Evolutionary conservation across 768 basidiomycete species (phyloP), one percentile per base, ranked within the genome.

Genomic region (Tricholoma bakamatsutake): DNA sequence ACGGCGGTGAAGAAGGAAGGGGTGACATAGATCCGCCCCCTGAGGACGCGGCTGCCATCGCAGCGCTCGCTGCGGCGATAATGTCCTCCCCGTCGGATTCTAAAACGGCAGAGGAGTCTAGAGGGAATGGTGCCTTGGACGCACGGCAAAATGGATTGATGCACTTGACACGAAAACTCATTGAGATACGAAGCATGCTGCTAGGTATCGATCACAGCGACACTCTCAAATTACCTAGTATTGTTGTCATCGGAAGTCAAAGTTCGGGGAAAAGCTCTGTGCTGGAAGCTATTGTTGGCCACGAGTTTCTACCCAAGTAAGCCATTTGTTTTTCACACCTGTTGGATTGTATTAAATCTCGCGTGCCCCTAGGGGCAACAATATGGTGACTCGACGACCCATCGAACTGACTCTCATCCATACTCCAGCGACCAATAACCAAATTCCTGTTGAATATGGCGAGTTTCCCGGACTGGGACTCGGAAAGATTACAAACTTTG

Each of bases 211-310:
- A 98, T 71, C 93, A 98, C 70, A 93, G 88, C 60, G 96, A 98
- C 61, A 83, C 87, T 6, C 79, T 99, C 62, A 98, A 94, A 64
- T 75, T 99, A 17, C 97, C 97, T 1, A 96, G 93, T 63, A 98
- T 99, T 58, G 97, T 98, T 42, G 97, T 98, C 47, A 90, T 99
- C 59, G 97, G 97, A 10, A 96, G 93, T 69, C 97, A 99, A 74
- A 97, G 94, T 69, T 95, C 93, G 2, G 97, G 97, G 10, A 99
- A 99, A 77, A 98, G 94, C 63, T 95, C 93, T 27, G 97, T 99
- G 0, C 73, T 99, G 57, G 97, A 99, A 70, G 88, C 97, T 5
- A 90, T 99, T 57, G 97, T 99, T 28, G 97, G 97, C 0, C 93
- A 97, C 56, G 93, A 98, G 69, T 99, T 99, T 68, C 75, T 99